These are phyloP conservation scores for Pyricularia grisea DNA, from an alignment of 2,329 filamentous ascomycete species.

Conservation along the genomic window DNA sequence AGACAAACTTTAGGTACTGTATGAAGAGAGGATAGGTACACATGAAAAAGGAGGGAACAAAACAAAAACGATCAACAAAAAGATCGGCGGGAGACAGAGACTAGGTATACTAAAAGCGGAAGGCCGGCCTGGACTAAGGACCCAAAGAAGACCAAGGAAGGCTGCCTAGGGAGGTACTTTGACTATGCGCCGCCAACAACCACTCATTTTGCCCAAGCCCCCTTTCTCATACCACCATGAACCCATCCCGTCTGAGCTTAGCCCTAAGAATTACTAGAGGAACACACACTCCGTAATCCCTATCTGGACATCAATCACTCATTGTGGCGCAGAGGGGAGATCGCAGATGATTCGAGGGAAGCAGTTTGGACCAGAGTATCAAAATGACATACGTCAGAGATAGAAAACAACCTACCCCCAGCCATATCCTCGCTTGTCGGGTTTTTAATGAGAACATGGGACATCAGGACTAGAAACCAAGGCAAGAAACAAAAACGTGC, in stretches of 20 bases:
- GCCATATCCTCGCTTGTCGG: neutral
- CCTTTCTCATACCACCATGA: conserved; percentile 1
- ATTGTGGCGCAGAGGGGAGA: neutral
- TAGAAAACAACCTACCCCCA: neutral
- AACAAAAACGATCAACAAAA: conserved; percentile 4
- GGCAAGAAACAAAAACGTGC: neutral
- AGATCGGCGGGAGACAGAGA: neutral
- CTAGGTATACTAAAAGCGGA: neutral
- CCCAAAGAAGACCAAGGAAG: neutral
- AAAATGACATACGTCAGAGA: neutral
- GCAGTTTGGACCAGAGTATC: neutral
- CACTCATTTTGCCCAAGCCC: conserved; percentile 1
- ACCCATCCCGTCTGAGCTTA: neutral
- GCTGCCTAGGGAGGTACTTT: neutral
- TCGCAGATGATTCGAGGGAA: neutral
- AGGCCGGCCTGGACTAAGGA: neutral
- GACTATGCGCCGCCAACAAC: neutral
- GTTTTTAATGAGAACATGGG: neutral
- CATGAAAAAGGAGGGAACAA: neutral
- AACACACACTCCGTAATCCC: neutral
- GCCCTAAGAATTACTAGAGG: neutral
- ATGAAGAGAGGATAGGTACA: neutral
- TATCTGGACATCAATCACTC: neutral
- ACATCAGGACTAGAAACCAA: neutral
- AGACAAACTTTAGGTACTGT: neutral